These are phyloP conservation scores for Phytophthora podocarpi DNA, from an alignment of 352 stramenopile species.

Conservation along the genomic window DNA sequence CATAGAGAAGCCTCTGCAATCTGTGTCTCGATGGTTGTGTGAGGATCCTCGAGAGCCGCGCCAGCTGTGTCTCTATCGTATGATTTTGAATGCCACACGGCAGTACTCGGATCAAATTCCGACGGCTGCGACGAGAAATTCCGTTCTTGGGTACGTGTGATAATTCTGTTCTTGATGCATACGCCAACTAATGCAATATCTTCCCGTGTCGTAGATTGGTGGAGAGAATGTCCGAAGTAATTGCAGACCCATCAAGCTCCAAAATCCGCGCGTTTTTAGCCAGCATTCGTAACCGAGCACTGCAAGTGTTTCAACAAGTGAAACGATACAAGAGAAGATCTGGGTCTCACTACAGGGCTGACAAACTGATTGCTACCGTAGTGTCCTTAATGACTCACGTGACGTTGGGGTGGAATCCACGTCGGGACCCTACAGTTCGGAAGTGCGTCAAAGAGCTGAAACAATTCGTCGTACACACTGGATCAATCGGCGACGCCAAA, in stretches of 20 bases:
- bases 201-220: background rate
- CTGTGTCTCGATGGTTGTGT: background rate
- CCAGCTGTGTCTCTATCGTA: background rate
- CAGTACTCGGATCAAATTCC: background rate
- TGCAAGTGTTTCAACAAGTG: background rate
- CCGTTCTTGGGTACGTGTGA: slow-evolving; percentile 1
- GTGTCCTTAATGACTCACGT: background rate
- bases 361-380: background rate
- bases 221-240: slow-evolving; percentile 2
- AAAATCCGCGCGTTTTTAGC: slow-evolving; percentile 2
- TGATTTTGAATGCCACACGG: slow-evolving; percentile 7
- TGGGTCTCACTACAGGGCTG: background rate
- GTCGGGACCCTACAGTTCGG: background rate
- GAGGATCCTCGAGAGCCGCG: background rate
- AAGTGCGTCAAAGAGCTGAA: slow-evolving; percentile 14
- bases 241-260: background rate
- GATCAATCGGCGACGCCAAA: no score
- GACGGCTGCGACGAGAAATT: background rate
- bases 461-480: background rate
- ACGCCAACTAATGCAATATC: background rate
- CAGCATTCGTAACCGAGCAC: background rate
- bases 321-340: background rate
- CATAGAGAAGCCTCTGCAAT: background rate
- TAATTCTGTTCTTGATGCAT: background rate
- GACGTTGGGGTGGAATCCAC: slow-evolving; percentile 5